Evolutionary conservation across 495 filamentous ascomycete species (phyloP).

Genomic region (Penicillium nucicola): DNA sequence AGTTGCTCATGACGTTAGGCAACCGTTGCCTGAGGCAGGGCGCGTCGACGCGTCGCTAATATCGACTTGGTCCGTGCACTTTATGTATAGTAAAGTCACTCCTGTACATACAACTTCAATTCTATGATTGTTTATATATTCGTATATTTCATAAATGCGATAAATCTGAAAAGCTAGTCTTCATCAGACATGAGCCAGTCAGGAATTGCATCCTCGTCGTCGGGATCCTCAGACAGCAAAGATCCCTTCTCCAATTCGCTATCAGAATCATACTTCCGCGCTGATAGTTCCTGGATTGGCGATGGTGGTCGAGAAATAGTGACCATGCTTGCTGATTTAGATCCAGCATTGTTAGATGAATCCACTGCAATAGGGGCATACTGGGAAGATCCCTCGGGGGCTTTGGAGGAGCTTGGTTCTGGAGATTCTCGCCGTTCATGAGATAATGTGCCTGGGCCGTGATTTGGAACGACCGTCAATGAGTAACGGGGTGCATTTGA

Average conservation of each 20-base stretch:
- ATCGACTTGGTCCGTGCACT: constrained; percentile 7
- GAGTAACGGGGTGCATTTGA: constrained; percentile 22
- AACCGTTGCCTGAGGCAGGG: constrained; percentile 13
- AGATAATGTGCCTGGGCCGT: not conserved
- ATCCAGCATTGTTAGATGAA: constrained; percentile 20
- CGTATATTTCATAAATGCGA: not conserved
- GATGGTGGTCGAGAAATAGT: constrained; percentile 17
- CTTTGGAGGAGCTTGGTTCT: not conserved
- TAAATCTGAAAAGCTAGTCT: constrained; percentile 1
- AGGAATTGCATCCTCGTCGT: constrained; percentile 66
- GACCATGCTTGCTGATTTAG: constrained; percentile 27
- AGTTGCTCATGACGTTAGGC: constrained; percentile 13
- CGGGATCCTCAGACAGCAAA: constrained; percentile 59
- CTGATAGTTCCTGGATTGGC: constrained; percentile 9
- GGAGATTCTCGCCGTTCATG: not conserved
- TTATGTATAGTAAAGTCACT: not conserved
- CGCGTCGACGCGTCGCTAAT: constrained; percentile 28
- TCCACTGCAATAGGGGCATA: constrained; percentile 22
- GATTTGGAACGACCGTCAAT: constrained; percentile 31
- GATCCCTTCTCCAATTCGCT: constrained; percentile 42
- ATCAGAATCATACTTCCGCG: constrained; percentile 22
- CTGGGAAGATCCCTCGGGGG: constrained; percentile 17
- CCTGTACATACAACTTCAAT: no score
- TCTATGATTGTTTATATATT: no score
- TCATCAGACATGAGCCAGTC: constrained; percentile 53